Base-by-base conservation (phyloP, 768 basidiomycete genomes). In the Amanita polypyramis region DNA sequence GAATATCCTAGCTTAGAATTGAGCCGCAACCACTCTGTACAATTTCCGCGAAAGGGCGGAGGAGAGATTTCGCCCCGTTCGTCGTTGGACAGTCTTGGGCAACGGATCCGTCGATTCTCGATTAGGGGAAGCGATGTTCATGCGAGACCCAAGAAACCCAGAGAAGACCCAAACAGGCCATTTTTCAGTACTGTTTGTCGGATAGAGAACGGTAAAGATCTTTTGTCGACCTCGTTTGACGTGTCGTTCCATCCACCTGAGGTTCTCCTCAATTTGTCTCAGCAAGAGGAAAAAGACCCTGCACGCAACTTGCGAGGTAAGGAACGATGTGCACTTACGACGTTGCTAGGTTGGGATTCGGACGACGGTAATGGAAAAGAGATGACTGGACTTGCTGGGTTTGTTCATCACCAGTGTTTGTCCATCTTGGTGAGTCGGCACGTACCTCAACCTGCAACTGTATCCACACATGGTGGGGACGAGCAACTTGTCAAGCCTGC, bases 281-380 rank as follows among this genome's bases (percentile, higher is more conserved):
- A 69, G 47, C 70, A 70, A 44, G 82, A 82, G 59, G 65, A 61
- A 50, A 51, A 54, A 17, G 63, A 67, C 27, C 65, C 67, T 5
- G 52, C 55, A 30, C 57, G 70, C 0, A 59, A 66, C 33, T 58
- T 83, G 15, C 69, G 65, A 20, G 82, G 76, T 7, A 78, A 81
- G 52, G 82, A 85, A 60, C 68, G 67, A 43, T 67, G 67, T 0
- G 80, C 72, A 19, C 58, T 85, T 21, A 54, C 54, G 19, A 76
- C 73, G 51, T 53, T 84, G 3, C 64, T 81, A 0, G 82, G 83
- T 1, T 86, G 82, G 82, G 74, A 77, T 34, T 67, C 69, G 33
- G 61, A 61, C 53, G 69, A 71, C 33, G 57, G 66, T 8, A 51
- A 59, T 38, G 73, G 66, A 5, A 63, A 58, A 12, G 72, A 70